Evolutionary conservation across 179 eudicot genomes (phyloP), one percentile per base, ranked within the genome.

Genomic region (Silene coronaria): DNA sequence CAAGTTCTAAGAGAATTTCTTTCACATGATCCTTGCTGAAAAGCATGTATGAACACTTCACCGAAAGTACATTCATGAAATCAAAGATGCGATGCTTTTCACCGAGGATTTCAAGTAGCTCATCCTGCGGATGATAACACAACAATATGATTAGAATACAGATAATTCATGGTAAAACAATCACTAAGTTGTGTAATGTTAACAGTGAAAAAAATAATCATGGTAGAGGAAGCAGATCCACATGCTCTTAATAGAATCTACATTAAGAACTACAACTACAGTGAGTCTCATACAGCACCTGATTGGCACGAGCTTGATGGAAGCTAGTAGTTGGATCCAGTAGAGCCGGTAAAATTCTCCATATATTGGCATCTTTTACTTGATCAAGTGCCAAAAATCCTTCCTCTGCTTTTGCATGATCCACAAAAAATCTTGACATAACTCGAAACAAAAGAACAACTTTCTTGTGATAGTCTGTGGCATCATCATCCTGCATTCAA

Each of bases 11-110:
- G 72, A 96, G 86, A 77, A 93, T 80, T 85, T 90, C 94, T 82
- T 89, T 96, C 51, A 91, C 93, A 74, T 91, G 91, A 73, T 96
- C 99, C 90, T 96, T 96, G 88, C 87, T 86, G 84, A 96, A 96
- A 72, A 93, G 89, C 76, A 90, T 70, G 80, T 91, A 87, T 55
- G 99, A 91, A 82, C 99, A 93, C 85, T 96, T 96, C 78, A 90
- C 79, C 48, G 96, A 90, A 24, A 96, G 90, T 51, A 82, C 74
- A 80, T 84, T 84, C 77, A 96, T 80, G 82, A 96, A 89, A 79
- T 90, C 96, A 84, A 82, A 89, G 61, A 93, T 90, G 26, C 79
- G 88, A 81, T 96, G 96, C 82, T 87, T 87, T 80, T 89, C 87
- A 46, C 99, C 96, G 45, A 93, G 85, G 77, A 89, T 88, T 82